A percentile compares a stretch with the other conserved stretches of the same genome.
Evolutionary conservation across 148 eudicot genomes (phyloP).

Genomic region (Fallopia convolvulus): DNA sequence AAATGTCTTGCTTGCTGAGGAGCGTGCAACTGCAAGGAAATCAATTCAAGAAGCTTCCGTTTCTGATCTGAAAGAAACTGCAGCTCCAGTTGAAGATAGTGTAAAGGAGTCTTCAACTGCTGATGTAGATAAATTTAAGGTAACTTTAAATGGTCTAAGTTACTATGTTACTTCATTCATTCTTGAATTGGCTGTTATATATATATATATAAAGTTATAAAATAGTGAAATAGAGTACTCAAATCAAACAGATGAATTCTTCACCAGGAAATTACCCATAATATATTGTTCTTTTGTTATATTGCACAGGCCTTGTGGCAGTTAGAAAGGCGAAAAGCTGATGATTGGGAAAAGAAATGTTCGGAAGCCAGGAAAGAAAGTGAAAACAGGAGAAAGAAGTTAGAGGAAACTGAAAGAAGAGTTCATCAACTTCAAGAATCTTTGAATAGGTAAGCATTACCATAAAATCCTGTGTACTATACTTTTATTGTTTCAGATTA

Average conservation of each 20-base stretch:
- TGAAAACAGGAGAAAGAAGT: slow-evolving; percentile 60
- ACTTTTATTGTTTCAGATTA: background rate
- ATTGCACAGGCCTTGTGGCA: slow-evolving; percentile 48
- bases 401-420: slow-evolving; percentile 90
- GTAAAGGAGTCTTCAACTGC: slow-evolving; percentile 47
- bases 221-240: background rate
- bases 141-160: slow-evolving; percentile 16
- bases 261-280: background rate
- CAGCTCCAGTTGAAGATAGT: slow-evolving; percentile 63
- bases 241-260: background rate
- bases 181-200: background rate
- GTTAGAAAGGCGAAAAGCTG: slow-evolving; percentile 65
- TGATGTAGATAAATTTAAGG: slow-evolving; percentile 77
- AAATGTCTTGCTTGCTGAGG: slow-evolving; percentile 47
- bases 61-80: slow-evolving; percentile 48
- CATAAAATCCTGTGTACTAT: background rate
- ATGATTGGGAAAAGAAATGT: slow-evolving; percentile 64
- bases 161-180: background rate
- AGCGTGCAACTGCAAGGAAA: slow-evolving; percentile 55
- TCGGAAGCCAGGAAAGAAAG: slow-evolving; percentile 57
- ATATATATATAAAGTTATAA: background rate
- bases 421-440: slow-evolving; percentile 86
- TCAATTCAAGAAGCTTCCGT: slow-evolving; percentile 52
- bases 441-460: slow-evolving; percentile 55
- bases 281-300: slow-evolving; percentile 3